These are phyloP conservation scores for Rhodamnia argentea DNA, from an alignment of 345 rosid genomes.

Conservation along the genomic window DNA sequence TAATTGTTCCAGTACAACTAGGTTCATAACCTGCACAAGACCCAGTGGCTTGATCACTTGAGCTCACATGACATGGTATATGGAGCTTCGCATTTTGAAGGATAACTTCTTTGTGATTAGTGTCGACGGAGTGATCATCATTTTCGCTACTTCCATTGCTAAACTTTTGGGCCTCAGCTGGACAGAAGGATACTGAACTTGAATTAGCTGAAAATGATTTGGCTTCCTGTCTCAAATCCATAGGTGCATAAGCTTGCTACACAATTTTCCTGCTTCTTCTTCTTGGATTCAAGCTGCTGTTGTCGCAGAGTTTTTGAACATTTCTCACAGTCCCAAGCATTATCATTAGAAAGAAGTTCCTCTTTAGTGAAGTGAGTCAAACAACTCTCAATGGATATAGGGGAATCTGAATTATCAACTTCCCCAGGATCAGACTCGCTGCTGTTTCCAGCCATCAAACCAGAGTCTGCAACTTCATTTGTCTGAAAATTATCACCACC, in stretches of 20 bases:
- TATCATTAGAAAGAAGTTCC: slow-evolving; percentile 77
- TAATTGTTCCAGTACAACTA: slow-evolving; percentile 1
- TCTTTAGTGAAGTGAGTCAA: slow-evolving; percentile 75
- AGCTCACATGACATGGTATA: not conserved
- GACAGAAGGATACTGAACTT: not conserved
- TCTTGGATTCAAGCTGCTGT: slow-evolving; percentile 16
- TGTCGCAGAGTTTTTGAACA: slow-evolving; percentile 49
- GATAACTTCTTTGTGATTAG: not conserved
- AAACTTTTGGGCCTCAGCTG: not conserved
- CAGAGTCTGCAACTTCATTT: slow-evolving; percentile 34
- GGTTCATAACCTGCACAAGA: slow-evolving; percentile 20
- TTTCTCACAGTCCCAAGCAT: slow-evolving; percentile 96
- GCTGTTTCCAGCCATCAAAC: slow-evolving; percentile 37
- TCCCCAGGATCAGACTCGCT: slow-evolving; percentile 96
- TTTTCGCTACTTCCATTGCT: slow-evolving; percentile 18
- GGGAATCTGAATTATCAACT: slow-evolving; percentile 79
- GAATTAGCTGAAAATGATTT: slow-evolving; percentile 1
- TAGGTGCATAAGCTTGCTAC: slow-evolving; percentile 2
- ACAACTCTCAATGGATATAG: slow-evolving; percentile 88
- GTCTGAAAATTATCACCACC: not conserved
- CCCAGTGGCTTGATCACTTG: slow-evolving; percentile 11
- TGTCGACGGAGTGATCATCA: not conserved
- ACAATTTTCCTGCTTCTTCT: slow-evolving; percentile 16
- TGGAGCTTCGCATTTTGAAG: not conserved
- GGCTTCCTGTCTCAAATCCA: slow-evolving; percentile 19